A percentile compares a stretch with the other conserved stretches of the same genome.
Evolutionary conservation across 768 basidiomycete species (phyloP).

Genomic region (Mycena floridula): DNA sequence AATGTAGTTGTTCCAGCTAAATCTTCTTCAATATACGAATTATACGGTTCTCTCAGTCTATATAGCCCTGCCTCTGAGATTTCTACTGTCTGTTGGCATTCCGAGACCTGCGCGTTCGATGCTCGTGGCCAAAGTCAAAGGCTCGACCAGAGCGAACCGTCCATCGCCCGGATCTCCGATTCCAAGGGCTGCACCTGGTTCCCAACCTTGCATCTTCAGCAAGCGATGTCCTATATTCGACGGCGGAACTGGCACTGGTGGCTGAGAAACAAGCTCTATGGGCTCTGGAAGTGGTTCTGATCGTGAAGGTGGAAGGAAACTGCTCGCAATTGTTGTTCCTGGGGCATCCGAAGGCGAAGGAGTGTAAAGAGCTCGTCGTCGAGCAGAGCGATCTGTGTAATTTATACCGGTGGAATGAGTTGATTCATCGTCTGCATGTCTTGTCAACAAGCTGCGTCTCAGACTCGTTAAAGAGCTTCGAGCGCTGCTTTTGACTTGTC

Average conservation of each 20-base stretch:
- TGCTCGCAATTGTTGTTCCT: conserved; percentile 23
- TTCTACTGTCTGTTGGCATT: too few relatives aligned
- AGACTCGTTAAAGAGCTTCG: conserved; percentile 64
- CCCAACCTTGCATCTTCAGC: conserved; percentile 73
- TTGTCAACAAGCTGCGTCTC: conserved; percentile 56
- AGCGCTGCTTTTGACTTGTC: conserved; percentile 33
- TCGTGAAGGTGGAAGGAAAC: conserved; percentile 14
- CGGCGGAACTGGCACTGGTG: conserved; percentile 42
- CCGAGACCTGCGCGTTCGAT: conserved; percentile 53
- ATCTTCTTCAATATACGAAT: too few relatives aligned
- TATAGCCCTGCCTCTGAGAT: too few relatives aligned
- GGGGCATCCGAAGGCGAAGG: conserved; percentile 47
- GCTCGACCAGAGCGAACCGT: conserved; percentile 44
- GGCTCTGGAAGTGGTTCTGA: conserved; percentile 3
- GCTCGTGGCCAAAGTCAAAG: conserved; percentile 42
- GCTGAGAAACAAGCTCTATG: conserved; percentile 24
- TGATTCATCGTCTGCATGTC: conserved; percentile 26
- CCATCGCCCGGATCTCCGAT: conserved; percentile 23
- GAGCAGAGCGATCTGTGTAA: conserved; percentile 72
- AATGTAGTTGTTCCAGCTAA: conserved; percentile 90
- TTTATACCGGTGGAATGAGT: conserved; percentile 5
- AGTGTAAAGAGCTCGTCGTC: conserved; percentile 55
- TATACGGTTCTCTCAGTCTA: too few relatives aligned
- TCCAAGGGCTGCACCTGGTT: conserved; percentile 56
- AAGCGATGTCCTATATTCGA: conserved; percentile 65